These are phyloP conservation scores for Pseudodiploospora longispora DNA, from an alignment of 2,329 filamentous ascomycete species.

Conservation along the genomic window DNA sequence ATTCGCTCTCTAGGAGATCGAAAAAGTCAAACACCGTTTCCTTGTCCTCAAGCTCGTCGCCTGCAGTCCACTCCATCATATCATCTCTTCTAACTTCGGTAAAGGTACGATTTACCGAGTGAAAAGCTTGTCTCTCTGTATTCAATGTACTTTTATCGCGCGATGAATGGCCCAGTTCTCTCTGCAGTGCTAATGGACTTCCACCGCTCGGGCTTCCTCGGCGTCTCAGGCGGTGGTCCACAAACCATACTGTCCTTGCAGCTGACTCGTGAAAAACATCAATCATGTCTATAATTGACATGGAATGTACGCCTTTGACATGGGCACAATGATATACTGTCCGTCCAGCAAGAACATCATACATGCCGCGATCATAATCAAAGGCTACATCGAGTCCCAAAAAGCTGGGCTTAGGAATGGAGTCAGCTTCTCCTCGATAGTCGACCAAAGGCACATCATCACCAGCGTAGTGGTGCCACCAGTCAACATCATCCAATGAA, in stretches of 20 bases:
- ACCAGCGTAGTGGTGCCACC: background rate
- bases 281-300: background rate
- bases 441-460: background rate
- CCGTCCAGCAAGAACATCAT: background rate
- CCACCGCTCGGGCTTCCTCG: background rate
- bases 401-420: background rate
- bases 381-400: background rate
- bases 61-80: background rate
- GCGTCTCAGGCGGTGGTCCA: background rate
- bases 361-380: background rate
- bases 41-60: background rate
- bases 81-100: background rate
- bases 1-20: background rate
- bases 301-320: background rate
- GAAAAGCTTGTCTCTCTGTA: background rate
- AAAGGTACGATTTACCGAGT: background rate
- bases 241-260: background rate
- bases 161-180: too few species aligned
- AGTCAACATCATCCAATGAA: background rate
- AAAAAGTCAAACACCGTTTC: background rate
- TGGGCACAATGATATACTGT: background rate
- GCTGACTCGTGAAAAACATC: background rate
- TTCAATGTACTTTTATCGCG: background rate
- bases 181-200: background rate
- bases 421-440: background rate